These are phyloP conservation scores for Mortierella sp. DNA, from an alignment of 371 early-diverging fungal genomes.

Conservation along the genomic window DNA sequence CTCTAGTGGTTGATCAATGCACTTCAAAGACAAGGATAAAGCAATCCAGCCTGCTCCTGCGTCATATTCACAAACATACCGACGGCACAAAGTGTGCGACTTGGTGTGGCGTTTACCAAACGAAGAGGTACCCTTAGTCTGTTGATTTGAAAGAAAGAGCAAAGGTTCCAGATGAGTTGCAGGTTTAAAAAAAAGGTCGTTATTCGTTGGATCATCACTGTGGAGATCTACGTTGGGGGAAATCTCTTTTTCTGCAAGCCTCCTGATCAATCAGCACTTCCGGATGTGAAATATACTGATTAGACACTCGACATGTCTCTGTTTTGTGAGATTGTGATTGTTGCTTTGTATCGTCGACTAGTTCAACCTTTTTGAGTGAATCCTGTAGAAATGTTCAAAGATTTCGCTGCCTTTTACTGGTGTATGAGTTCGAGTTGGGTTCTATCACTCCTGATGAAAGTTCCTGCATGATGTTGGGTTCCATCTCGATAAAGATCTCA, in stretches of 20 bases:
- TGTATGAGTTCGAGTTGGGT: not conserved
- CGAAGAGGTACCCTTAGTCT: constrained; percentile 99
- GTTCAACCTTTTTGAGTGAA: not conserved
- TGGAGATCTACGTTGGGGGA: not conserved
- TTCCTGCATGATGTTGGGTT: constrained; percentile 21
- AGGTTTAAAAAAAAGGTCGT: not conserved
- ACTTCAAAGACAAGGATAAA: not conserved
- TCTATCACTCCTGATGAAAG: constrained; percentile 2
- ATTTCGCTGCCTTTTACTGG: not conserved
- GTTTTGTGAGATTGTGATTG: too few species aligned
- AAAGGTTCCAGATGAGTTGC: constrained; percentile 3
- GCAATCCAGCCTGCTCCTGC: too few species aligned
- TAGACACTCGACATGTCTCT: not conserved
- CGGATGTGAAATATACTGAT: not conserved
- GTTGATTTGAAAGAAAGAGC: constrained; percentile 14
- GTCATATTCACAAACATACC: constrained; percentile 61
- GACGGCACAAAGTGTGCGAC: constrained; percentile 98
- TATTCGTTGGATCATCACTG: not conserved
- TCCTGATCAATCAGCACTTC: constrained; percentile 7
- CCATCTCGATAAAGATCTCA: constrained; percentile 2
- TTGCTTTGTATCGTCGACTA: not conserved
- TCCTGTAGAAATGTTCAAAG: not conserved
- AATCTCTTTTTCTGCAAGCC: not conserved
- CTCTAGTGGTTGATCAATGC: not conserved
- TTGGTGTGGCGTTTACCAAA: constrained; percentile 99